Conservation (phyloP, 106 monocot genomes). For the Platanthera zijinensis region DNA sequence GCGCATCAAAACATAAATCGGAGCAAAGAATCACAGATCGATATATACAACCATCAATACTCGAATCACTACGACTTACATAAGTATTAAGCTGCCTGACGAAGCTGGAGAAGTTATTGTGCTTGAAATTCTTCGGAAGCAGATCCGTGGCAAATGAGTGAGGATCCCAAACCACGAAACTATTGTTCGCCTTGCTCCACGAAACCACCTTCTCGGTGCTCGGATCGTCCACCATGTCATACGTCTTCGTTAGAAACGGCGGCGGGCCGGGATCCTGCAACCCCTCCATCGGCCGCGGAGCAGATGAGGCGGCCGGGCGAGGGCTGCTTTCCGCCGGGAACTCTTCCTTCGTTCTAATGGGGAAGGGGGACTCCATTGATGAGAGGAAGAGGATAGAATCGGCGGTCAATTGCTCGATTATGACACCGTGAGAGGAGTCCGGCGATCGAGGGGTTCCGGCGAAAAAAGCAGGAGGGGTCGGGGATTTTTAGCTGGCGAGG, state of each 20-base stretch:
- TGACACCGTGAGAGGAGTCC: not conserved
- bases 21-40: not conserved
- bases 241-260: slow-evolving; percentile 46
- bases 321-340: not conserved
- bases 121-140: slow-evolving; percentile 53
- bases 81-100: slow-evolving; percentile 66
- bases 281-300: slow-evolving; percentile 38
- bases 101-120: slow-evolving; percentile 62
- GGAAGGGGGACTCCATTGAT: not conserved
- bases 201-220: slow-evolving; percentile 27
- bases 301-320: not conserved
- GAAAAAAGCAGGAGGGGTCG: not conserved
- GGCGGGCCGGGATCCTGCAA: slow-evolving; percentile 40
- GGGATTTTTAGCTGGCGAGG: not conserved
- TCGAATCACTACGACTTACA: slow-evolving; percentile 22
- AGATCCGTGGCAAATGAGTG: slow-evolving; percentile 23
- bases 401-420: not conserved
- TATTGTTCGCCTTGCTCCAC: slow-evolving; percentile 33
- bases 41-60: not conserved
- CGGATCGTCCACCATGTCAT: slow-evolving; percentile 37
- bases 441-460: not conserved
- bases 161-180: slow-evolving; percentile 45
- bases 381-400: not conserved
- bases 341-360: not conserved
- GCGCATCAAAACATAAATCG: not conserved